phyloP scores from a whole-genome alignment of 192 early-diverging fungal genomes.

The Powellomyces hirtus region DNA sequence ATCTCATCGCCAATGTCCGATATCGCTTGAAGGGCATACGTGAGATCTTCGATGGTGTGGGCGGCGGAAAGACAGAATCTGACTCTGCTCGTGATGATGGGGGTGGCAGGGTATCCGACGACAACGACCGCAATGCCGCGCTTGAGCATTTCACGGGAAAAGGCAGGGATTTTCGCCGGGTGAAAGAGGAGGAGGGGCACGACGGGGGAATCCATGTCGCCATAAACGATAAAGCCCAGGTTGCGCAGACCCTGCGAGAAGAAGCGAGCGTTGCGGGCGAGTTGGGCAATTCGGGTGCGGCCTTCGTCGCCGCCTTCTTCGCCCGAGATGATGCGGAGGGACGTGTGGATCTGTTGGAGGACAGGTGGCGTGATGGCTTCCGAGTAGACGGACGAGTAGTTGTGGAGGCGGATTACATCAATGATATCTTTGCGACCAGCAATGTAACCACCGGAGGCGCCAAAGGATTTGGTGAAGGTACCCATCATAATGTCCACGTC shows the following conservation, averaged over 20 bases:
- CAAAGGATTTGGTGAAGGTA: conserved; percentile 97
- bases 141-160: conserved; percentile 86
- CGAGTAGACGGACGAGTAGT: conserved; percentile 84
- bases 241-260: conserved; percentile 75
- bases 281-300: conserved; percentile 74
- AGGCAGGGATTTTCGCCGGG: conserved; percentile 96
- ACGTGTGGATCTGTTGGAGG: conserved; percentile 85
- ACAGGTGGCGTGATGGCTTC: conserved; percentile 86
- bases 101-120: conserved; percentile 95
- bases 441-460: conserved; percentile 95
- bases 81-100: conserved; percentile 92
- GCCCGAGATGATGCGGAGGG: conserved; percentile 90
- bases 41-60: conserved; percentile 92
- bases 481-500: conserved; percentile 96
- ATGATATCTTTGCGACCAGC: conserved; percentile 70
- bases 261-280: conserved; percentile 86
- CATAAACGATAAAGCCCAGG: conserved; percentile 94
- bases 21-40: conserved; percentile 46
- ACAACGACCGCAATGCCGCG: conserved; percentile 94
- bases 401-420: conserved; percentile 74
- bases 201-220: conserved; percentile 82
- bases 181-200: conserved; percentile 88
- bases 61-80: conserved; percentile 92
- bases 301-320: conserved; percentile 84
- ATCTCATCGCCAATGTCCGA: conserved; percentile 50